These are phyloP conservation scores for Agrocybe praecox DNA, from an alignment of 768 basidiomycete genomes.

Conservation along the genomic window DNA sequence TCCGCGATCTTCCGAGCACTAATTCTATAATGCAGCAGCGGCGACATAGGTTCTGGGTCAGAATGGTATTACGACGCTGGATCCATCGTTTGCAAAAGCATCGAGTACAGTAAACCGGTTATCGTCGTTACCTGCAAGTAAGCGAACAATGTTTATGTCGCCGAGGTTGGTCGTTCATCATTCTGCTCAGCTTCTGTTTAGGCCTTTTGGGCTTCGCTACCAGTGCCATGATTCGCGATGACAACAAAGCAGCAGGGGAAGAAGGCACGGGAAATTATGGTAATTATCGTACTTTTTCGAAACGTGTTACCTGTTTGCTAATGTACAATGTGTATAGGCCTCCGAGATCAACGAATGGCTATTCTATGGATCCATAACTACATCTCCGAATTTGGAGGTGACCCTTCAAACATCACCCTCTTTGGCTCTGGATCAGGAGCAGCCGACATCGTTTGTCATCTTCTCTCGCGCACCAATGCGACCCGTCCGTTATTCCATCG, in stretches of 20 bases:
- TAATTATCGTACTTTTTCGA: conserved; percentile 28
- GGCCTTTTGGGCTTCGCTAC: conserved; percentile 81
- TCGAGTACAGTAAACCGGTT: conserved; percentile 62
- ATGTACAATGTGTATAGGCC: conserved; percentile 38
- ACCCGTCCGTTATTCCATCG: conserved; percentile 65
- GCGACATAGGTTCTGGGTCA: conserved; percentile 72
- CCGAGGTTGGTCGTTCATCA: not conserved
- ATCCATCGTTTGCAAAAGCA: conserved; percentile 67
- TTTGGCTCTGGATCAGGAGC: conserved; percentile 55
- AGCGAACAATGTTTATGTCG: conserved; percentile 22
- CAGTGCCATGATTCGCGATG: conserved; percentile 62
- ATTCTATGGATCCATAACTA: conserved; percentile 64
- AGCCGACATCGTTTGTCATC: conserved; percentile 60
- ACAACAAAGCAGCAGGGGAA: conserved; percentile 65
- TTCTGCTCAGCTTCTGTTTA: conserved; percentile 61
- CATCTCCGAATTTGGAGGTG: conserved; percentile 69
- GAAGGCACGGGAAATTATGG: conserved; percentile 82
- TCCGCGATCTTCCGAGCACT: conserved; percentile 6
- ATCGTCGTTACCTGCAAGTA: conserved; percentile 79
- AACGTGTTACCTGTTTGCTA: not conserved
- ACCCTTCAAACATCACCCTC: conserved; percentile 58
- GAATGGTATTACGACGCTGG: conserved; percentile 81
- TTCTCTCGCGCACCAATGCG: conserved; percentile 67
- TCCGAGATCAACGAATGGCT: conserved; percentile 65
- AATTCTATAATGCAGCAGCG: conserved; percentile 50